phyloP scores from a whole-genome alignment of 495 filamentous ascomycete species.

The Daldinia decipiens region DNA sequence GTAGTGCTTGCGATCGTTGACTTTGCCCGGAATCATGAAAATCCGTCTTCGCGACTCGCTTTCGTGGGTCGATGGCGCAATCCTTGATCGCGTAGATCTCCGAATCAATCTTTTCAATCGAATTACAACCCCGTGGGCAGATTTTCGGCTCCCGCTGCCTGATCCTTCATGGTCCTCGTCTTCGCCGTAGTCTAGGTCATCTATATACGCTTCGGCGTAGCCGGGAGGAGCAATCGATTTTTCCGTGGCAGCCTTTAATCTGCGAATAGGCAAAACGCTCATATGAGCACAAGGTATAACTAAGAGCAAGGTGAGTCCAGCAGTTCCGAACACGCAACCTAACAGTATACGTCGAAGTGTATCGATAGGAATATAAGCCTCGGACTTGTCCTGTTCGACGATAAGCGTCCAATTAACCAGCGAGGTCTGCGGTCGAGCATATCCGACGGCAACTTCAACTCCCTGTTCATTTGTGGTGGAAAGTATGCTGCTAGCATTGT shows the following conservation, averaged over 20 bases:
- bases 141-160: constrained; percentile 50
- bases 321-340: constrained; percentile 84
- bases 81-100: constrained; percentile 42
- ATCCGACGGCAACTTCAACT: constrained; percentile 73
- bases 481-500: constrained; percentile 72
- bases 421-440: constrained; percentile 68
- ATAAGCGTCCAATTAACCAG: constrained; percentile 84
- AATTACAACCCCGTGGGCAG: constrained; percentile 52
- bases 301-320: constrained; percentile 72
- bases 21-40: constrained; percentile 86
- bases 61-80: constrained; percentile 51
- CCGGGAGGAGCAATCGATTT: constrained; percentile 75
- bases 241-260: constrained; percentile 79
- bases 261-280: constrained; percentile 80
- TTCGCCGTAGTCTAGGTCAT: constrained; percentile 55
- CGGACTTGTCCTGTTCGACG: constrained; percentile 76
- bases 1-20: constrained; percentile 76
- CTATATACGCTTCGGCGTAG: constrained; percentile 60
- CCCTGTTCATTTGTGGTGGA: constrained; percentile 76
- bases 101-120: constrained; percentile 51
- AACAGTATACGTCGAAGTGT: constrained; percentile 80
- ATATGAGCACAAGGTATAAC: constrained; percentile 81
- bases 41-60: constrained; percentile 60
- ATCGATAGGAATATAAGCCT: constrained; percentile 79
- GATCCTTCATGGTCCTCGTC: constrained; percentile 51